A percentile compares a stretch with the other conserved stretches of the same genome.
Evolutionary conservation across 2,329 filamentous ascomycete species (phyloP).

Genomic region (Aureobasidium namibiae): DNA sequence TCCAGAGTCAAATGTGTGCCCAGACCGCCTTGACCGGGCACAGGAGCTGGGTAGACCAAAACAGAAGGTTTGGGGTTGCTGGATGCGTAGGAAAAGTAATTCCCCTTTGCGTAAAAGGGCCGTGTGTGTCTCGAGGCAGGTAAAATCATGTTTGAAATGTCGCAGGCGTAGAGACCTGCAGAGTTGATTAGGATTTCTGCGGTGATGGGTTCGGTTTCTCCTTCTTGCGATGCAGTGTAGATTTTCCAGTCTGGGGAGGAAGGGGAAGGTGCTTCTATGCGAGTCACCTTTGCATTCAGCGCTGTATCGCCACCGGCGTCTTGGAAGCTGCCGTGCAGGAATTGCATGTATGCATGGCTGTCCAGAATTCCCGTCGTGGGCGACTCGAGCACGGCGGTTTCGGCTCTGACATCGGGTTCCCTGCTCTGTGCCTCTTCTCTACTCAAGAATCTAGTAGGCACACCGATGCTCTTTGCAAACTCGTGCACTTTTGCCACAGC

Average conservation of each 20-base stretch:
- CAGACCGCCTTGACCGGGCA: constrained; percentile 72
- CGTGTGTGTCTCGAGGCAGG: constrained; percentile 45
- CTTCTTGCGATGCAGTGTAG: constrained; percentile 30
- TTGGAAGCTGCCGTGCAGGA: constrained; percentile 68
- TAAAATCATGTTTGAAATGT: constrained; percentile 74
- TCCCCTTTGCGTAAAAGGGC: constrained; percentile 84
- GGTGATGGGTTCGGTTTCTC: constrained; percentile 45
- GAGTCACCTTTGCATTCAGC: constrained; percentile 57
- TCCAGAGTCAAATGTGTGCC: constrained; percentile 94
- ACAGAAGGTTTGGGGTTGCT: constrained; percentile 58
- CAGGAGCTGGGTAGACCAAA: constrained; percentile 80
- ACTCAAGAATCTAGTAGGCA: constrained; percentile 65
- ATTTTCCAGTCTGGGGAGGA: constrained; percentile 64
- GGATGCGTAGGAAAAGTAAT: constrained; percentile 78
- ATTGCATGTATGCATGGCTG: constrained; percentile 75
- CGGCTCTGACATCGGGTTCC: constrained; percentile 70
- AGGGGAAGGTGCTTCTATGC: constrained; percentile 48
- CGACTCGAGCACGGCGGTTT: constrained; percentile 69
- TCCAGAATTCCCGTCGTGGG: constrained; percentile 86
- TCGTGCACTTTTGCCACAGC: constrained; percentile 50
- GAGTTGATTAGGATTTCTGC: constrained; percentile 74
- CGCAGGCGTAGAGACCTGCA: constrained; percentile 70
- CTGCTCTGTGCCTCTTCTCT: constrained; percentile 50
- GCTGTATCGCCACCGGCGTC: constrained; percentile 67
- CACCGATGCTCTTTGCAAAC: constrained; percentile 46